A percentile compares a stretch with the other conserved stretches of the same genome.
phyloP scores from a whole-genome alignment of 805 yeast genomes.

The Lipomyces kockii region DNA sequence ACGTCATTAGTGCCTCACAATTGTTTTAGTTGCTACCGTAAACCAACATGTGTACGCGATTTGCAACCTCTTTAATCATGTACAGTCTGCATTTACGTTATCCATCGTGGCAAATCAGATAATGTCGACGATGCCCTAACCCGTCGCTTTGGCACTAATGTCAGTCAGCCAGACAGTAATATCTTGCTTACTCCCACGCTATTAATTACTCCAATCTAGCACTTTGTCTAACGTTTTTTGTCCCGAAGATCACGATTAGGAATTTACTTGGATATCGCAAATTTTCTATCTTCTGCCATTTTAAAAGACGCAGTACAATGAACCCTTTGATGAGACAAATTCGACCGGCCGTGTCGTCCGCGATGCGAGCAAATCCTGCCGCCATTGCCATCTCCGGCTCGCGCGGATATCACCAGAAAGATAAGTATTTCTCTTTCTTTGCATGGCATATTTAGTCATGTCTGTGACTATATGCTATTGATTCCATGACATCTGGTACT shows the following conservation, averaged over 20 bases:
- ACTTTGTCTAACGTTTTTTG: neutral
- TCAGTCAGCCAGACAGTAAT: neutral
- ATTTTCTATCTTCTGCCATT: neutral
- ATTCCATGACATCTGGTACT: slow-evolving; percentile 9
- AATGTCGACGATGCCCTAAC: no score
- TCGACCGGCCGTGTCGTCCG: slow-evolving; percentile 15
- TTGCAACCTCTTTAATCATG: no score
- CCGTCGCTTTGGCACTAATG: no score
- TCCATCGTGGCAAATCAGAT: no score
- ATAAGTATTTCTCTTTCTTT: slow-evolving; percentile 17
- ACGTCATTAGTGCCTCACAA: no score
- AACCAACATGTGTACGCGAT: no score
- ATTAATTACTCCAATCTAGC: neutral
- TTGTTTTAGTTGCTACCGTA: no score
- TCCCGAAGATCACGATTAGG: neutral
- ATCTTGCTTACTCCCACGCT: neutral
- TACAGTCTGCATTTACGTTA: no score
- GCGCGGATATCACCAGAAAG: slow-evolving; percentile 35
- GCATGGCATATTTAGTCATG: neutral
- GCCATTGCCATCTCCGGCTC: slow-evolving; percentile 10
- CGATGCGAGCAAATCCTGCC: slow-evolving; percentile 14
- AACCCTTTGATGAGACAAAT: slow-evolving; percentile 21
- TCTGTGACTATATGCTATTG: neutral
- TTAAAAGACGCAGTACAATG: slow-evolving; percentile 7
- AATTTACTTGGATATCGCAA: neutral